Conservation (phyloP, 768 basidiomycete species). For the Collybia sordida region DNA sequence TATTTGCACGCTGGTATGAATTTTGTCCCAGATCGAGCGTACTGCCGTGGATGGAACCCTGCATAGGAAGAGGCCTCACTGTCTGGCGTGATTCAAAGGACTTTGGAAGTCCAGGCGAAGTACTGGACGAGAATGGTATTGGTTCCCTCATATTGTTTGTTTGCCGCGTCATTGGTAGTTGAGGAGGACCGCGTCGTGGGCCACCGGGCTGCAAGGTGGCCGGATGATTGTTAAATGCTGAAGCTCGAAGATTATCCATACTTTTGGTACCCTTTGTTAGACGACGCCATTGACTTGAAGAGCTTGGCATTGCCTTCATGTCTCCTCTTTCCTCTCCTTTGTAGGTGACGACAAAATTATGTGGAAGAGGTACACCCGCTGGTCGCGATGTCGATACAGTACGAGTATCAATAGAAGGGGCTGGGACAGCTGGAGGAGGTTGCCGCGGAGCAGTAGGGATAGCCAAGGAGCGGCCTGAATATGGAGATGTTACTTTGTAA, state of each 20-base stretch:
- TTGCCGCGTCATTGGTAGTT: slow-evolving; percentile 33
- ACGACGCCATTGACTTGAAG: slow-evolving; percentile 27
- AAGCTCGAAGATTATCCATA: slow-evolving; percentile 51
- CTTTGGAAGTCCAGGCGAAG: slow-evolving; percentile 35
- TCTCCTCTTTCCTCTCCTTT: slow-evolving; percentile 46
- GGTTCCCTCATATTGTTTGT: slow-evolving; percentile 21
- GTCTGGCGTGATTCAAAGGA: slow-evolving; percentile 41
- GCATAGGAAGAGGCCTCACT: slow-evolving; percentile 39
- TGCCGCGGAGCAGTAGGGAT: slow-evolving; percentile 38
- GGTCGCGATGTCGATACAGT: slow-evolving; percentile 25
- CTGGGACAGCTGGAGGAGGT: slow-evolving; percentile 36
- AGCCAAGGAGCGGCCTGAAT: slow-evolving; percentile 25
- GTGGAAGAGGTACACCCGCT: slow-evolving; percentile 45
- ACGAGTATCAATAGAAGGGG: slow-evolving; percentile 29
- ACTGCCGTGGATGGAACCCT: slow-evolving; percentile 33
- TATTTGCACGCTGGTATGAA: slow-evolving; percentile 24
- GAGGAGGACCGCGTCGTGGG: slow-evolving; percentile 27
- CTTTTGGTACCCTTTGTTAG: slow-evolving; percentile 49
- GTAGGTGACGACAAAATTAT: slow-evolving; percentile 48
- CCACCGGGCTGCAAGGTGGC: slow-evolving; percentile 32
- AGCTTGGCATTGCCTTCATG: slow-evolving; percentile 32
- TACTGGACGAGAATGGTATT: slow-evolving; percentile 14
- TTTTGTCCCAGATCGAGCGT: slow-evolving; percentile 29
- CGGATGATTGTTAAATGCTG: slow-evolving; percentile 28
- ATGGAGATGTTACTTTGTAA: slow-evolving; percentile 32